A percentile compares a stretch with the other conserved stretches of the same genome.
Evolutionary conservation across 1,284 basidiomycete species (phyloP).

Genomic region (Pseudozyma tsukubaensis): DNA sequence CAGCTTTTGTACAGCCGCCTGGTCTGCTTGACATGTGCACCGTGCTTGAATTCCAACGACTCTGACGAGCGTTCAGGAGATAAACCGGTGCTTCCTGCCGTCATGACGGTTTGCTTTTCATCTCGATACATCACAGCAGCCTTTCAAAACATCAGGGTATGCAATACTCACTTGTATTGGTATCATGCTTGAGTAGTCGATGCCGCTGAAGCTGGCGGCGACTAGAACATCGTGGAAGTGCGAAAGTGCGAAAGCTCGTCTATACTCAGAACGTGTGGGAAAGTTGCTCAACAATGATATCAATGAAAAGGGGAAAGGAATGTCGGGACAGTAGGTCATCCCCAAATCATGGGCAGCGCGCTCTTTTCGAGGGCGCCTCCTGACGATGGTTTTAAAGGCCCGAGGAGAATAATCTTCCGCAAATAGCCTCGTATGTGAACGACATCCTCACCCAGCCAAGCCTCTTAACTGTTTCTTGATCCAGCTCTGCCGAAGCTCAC

Average conservation of each 20-base stretch:
- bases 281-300: background rate
- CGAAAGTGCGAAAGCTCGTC: background rate
- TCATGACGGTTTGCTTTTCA: background rate
- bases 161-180: constrained; percentile 26
- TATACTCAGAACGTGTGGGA: background rate
- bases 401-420: constrained; percentile 43
- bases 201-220: background rate
- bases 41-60: constrained; percentile 3
- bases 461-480: constrained; percentile 38
- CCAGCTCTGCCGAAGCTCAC: constrained; percentile 46
- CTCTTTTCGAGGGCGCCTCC: constrained; percentile 49
- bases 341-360: constrained; percentile 54
- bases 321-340: constrained; percentile 57
- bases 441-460: constrained; percentile 29
- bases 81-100: constrained; percentile 26
- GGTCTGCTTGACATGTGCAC: constrained; percentile 33
- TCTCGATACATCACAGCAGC: background rate
- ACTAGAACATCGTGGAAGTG: background rate
- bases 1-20: background rate
- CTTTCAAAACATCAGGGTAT: background rate
- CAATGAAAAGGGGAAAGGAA: constrained; percentile 2
- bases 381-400: constrained; percentile 59
- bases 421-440: constrained; percentile 25
- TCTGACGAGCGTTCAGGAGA: background rate
- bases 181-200: too few species aligned